Base-by-base conservation (phyloP, 768 basidiomycete genomes). In the Cystobasidium ongulense region DNA sequence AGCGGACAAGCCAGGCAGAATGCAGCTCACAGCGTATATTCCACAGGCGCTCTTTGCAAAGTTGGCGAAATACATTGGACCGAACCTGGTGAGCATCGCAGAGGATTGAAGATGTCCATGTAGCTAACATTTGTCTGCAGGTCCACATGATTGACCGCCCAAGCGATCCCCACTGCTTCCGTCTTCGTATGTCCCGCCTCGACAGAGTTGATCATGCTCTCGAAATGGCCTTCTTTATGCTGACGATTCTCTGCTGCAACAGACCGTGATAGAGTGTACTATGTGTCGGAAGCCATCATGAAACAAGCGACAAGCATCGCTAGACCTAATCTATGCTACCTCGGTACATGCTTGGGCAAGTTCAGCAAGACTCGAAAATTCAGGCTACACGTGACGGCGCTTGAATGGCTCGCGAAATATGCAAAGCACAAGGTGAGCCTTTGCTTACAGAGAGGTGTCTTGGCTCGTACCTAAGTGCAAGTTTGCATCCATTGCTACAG, bases 311-410 rank as follows among this genome's bases (percentile, higher is more conserved):
- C 92, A 65, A 94, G 91, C 0, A 87, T 98, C 64, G 93, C 95
- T 25, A 86, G 95, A 59, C 89, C 90, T 36, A 96, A 92, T 80
- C 88, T 99, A 73, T 84, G 97, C 81, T 90, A 89, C 73, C 84
- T 98, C 25, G 96, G 96, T 50, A 97, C 93, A 75, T 98, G 94
- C 83, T 89, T 98, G 76, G 96, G 96, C 76, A 98, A 96, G 81
- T 99, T 98, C 83, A 90, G 88, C 80, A 98, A 97, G 85, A 87
- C 88, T 63, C 93, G 93, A 73, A 98, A 97, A 81, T 99, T 99
- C 85, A 95, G 93, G 84, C 84, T 99, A 74, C 93, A 97, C 77
- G 87, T 99, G 78, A 97, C 95, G 1, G 86, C 91, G 23, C 84
- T 99, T 75, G 95, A 98, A 79, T 90, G 91, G 79, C 82, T 99